phyloP scores from a whole-genome alignment of 371 early-diverging fungal species.

The Mortierella polycephala region DNA sequence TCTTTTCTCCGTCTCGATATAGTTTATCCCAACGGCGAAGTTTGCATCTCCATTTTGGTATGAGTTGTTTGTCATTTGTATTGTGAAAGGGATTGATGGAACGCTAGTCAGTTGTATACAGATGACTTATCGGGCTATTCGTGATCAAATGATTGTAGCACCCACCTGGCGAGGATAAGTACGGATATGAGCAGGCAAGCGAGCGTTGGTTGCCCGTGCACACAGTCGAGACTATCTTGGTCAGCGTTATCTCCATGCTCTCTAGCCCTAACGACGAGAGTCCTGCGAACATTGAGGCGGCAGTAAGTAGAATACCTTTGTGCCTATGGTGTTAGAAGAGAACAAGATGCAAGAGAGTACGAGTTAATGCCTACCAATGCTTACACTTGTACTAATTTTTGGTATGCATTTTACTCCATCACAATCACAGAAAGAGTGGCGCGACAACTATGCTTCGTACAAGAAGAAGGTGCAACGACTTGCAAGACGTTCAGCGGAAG shows the following conservation, averaged over 20 bases:
- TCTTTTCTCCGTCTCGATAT: conserved; percentile 1
- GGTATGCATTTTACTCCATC: neutral
- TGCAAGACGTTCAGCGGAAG: conserved; percentile 76
- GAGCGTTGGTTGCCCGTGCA: conserved; percentile 97
- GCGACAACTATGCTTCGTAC: conserved; percentile 75
- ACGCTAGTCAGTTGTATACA: too few species aligned
- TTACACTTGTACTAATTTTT: neutral
- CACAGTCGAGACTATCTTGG: conserved; percentile 92
- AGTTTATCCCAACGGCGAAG: conserved; percentile 86
- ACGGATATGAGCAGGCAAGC: conserved; percentile 89
- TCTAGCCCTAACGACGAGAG: conserved; percentile 94
- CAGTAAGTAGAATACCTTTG: conserved; percentile 61
- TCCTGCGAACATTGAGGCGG: conserved; percentile 94
- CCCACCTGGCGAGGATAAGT: conserved; percentile 88
- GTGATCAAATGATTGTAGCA: conserved; percentile 54
- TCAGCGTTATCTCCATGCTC: conserved; percentile 90
- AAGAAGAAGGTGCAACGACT: conserved; percentile 79
- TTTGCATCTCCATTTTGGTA: conserved; percentile 95
- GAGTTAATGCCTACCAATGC: too few species aligned
- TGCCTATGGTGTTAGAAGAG: too few species aligned
- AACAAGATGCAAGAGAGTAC: too few species aligned
- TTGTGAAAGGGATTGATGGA: too few species aligned
- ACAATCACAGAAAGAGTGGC: conserved; percentile 74
- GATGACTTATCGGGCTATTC: too few species aligned
- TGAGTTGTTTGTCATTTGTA: conserved; percentile 3